Base-by-base conservation (phyloP, 495 filamentous ascomycete genomes). In the Daldinia loculata region DNA sequence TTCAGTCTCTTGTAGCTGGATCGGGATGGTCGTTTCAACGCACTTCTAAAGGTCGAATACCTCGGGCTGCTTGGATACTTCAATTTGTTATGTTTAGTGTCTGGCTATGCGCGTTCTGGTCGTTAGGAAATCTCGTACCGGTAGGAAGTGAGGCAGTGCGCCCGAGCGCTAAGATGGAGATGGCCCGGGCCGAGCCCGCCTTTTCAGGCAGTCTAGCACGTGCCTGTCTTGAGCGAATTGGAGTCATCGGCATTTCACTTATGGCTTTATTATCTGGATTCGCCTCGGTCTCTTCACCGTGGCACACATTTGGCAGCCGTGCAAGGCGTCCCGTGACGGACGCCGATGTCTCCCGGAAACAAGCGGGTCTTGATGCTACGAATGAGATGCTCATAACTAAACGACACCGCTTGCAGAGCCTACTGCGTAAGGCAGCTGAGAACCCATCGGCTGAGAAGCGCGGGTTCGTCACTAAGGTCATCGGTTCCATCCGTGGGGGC, bases 231-330 rank as follows among this genome's bases (percentile, higher is more conserved):
- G 91, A 93, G 77, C 81, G 92, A 38, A 88, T 95, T 17, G 92
- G 91, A 15, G 87, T 95, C 34, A 91, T 94, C 72, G 92, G 92
- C 12, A 91, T 95, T 32, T 90, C 88, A 57, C 80, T 93, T 34
- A 94, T 95, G 92, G 92, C 92, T 8, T 81, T 92, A 22, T 81
- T 95, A 34, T 91, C 92, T 19, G 92, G 92, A 11, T 95, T 95
- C 74, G 92, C 92, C 24, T 91, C 90, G 24, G 89, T 95, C 39
- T 91, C 89, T 51, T 89, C 89, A 8, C 87, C 92, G 27, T 94
- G 92, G 92, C 90, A 94, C 75, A 91, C 85, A 30, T 93, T 95
- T 77, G 86, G 87, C 14, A 86, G 85, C 24, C 86, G 86, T 56
- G 75, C 82, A 56, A 68, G 74, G 36, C 82, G 86, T 55, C 85